phyloP scores from a whole-genome alignment of 73 alveolate species.

The Tetrahymena borealis region DNA sequence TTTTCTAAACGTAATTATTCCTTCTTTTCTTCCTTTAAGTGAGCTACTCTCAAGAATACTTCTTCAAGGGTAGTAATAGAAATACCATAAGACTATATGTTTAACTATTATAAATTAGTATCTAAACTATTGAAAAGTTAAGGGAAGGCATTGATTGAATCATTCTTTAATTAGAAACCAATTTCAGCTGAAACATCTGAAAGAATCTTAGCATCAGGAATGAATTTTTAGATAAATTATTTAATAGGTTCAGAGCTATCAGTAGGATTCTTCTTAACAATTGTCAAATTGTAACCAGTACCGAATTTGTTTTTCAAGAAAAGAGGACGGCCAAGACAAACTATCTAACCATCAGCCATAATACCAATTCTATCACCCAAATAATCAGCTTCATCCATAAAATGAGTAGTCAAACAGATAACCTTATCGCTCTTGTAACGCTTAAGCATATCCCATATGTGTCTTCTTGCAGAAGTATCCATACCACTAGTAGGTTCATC shows the following conservation, averaged over 20 bases:
- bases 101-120: constrained; percentile 25
- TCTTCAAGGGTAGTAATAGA: constrained; percentile 96
- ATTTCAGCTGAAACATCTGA: constrained; percentile 65
- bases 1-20: constrained; percentile 12
- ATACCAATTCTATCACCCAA: constrained; percentile 95
- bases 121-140: constrained; percentile 52
- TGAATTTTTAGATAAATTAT: constrained; percentile 17
- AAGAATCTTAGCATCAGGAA: constrained; percentile 37
- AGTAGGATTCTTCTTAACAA: constrained; percentile 42
- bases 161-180: constrained; percentile 43
- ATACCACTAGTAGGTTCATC: constrained; percentile 98
- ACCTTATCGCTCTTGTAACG: constrained; percentile 74
- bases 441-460: constrained; percentile 92
- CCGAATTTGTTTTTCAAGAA: constrained; percentile 87
- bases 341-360: constrained; percentile 82
- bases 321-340: constrained; percentile 83
- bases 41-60: constrained; percentile 88
- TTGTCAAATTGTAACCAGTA: constrained; percentile 62
- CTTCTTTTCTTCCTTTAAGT: constrained; percentile 65
- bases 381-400: constrained; percentile 97
- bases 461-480: constrained; percentile 91
- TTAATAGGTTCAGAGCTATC: constrained; percentile 40
- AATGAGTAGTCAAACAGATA: constrained; percentile 92
- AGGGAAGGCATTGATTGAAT: constrained; percentile 39
- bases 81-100: constrained; percentile 55